Evolutionary conservation across 129 eudicot species (phyloP), one percentile per base, ranked within the genome.

Genomic region (Chrysanthemum seticuspe): DNA sequence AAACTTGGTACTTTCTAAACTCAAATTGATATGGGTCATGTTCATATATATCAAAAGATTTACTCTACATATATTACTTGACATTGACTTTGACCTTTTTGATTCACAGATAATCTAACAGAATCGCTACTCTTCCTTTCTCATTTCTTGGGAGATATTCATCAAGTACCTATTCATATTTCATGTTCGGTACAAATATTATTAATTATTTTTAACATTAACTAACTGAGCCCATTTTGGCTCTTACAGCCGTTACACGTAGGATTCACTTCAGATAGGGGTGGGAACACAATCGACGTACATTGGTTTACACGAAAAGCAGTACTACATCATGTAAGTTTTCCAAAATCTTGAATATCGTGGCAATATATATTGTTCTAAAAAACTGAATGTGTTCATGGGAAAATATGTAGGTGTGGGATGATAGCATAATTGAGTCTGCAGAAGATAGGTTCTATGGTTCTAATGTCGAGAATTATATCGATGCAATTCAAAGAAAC

Each of bases 61-160:
- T 13, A 73, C 61, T 51, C 52, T 19, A 47, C 21, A 48, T 40
- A 15, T 15, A 15, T 6, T 25, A 25, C 53, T n/a, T n/a, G n/a
- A 40, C 47, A 40, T 31, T 23, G 61, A 47, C 68, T 21, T 21
- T 14, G 49, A 50, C 62, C 62, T 75, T 47, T 51, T 25, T 51
- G 48, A 52, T 56, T 73, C 51, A 67, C 87, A 89, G 98, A 89
- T 87, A 87, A 93, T 77, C 90, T 89, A 54, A 89, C 96, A 7
- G 90, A 93, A 78, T 92, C 98, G 54, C 77, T 89, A 51, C 86
- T 93, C 54, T 93, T 93, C 82, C 96, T 93, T 27, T 85, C 97
- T 79, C 97, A 93, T 76, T 84, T 84, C 62, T 70, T 93, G 19
- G 98, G 98, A 65, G 97, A 93, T 78, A 87, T 93, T 80, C 98